Evolutionary conservation across 495 filamentous ascomycete genomes (phyloP), one percentile per base, ranked within the genome.

Genomic region (Aspergillus haitiensis): DNA sequence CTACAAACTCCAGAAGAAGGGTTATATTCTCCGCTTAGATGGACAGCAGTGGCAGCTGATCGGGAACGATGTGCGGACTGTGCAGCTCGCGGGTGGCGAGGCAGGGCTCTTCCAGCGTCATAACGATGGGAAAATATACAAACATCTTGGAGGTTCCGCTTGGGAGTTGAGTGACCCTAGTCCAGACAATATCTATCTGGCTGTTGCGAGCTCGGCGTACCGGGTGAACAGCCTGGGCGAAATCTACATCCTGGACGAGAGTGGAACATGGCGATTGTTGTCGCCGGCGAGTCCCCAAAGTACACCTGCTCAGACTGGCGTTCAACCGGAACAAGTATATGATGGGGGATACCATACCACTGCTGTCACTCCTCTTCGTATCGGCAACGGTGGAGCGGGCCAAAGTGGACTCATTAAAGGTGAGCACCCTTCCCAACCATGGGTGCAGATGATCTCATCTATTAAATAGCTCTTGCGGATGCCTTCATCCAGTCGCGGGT

Each of bases 381-480:
- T 59, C 37, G 57, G 57, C 0, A 59, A 53, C 16, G 57, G 57
- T 1, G 57, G 48, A 13, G 57, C 57, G 3, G 57, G 57, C 10
- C 57, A 59, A 34, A 59, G 21, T 11, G 57, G 57, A 13, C 37
- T 59, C 15, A 15, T 59, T 21, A 27, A 53, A 6, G 18, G 57
- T 59, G 7, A 52, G 18, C 8, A 45, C 9, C 12, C 11, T 46
- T 21, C 5, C 35, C 16, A 0, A 39, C n/a, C 33, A 18, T 36
- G 33, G 33, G 34, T 40, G 8, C 21, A 31, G 0, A 0, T 37
- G 2, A 7, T 6, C 50, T 35, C 2, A 16, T 9, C 32, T 1
- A 36, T 37, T 5, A 44, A 51, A 52, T 56, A 77, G 75, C 51
- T 7, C 71, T 79, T 7, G 72, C 75, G 12, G 58, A 78, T 51